Percentiles rank a stretch among this genome's conserved stretches.
phyloP scores from a whole-genome alignment of 2,329 filamentous ascomycete species.

The Pseudogymnoascus pannorum region DNA sequence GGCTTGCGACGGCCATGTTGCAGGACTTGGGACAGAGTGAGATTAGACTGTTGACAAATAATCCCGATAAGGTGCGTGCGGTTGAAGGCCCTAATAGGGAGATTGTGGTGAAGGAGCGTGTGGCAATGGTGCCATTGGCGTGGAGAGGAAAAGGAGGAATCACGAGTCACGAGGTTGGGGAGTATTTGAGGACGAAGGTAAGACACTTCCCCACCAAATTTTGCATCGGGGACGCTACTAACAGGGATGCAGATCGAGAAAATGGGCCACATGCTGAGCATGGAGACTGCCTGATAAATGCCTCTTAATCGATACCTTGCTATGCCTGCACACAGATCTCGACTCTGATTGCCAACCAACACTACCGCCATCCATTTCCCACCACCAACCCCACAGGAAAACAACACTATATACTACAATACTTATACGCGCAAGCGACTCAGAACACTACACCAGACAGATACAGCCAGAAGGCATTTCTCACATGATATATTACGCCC shows the following conservation, averaged over 20 bases:
- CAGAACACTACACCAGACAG: neutral
- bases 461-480: neutral
- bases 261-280: slow-evolving; percentile 69
- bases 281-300: neutral
- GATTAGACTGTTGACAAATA: slow-evolving; percentile 84
- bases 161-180: slow-evolving; percentile 80
- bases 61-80: slow-evolving; percentile 91
- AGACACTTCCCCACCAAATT: slow-evolving; percentile 25
- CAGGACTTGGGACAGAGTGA: slow-evolving; percentile 73
- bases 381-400: neutral
- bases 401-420: neutral
- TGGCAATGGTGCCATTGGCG: slow-evolving; percentile 90
- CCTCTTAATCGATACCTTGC: neutral
- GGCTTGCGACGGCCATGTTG: slow-evolving; percentile 91
- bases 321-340: neutral
- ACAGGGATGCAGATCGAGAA: slow-evolving; percentile 61
- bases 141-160: slow-evolving; percentile 86
- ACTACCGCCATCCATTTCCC: neutral
- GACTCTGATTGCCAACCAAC: neutral
- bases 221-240: neutral
- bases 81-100: slow-evolving; percentile 89
- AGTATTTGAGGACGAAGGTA: slow-evolving; percentile 92
- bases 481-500: neutral
- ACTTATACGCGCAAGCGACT: slow-evolving; percentile 1
- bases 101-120: slow-evolving; percentile 77